Conservation (phyloP, 1,139 yeast species). For the Taiozyma sp. region DNA sequence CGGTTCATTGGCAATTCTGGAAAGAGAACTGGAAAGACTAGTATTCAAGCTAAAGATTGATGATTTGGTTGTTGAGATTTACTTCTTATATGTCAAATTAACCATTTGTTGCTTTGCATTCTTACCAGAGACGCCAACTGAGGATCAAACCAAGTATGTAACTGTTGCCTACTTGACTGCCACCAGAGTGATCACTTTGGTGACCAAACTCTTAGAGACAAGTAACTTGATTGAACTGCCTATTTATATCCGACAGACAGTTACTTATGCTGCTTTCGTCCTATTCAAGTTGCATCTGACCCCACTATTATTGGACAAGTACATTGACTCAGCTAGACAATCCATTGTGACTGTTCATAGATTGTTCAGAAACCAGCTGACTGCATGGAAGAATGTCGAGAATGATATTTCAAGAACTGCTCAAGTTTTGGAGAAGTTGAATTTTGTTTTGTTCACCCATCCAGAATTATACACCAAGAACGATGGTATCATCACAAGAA, state of each 20-base stretch:
- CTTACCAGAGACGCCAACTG: conserved; percentile 84
- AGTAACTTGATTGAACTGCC: conserved; percentile 79
- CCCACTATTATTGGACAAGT: conserved; percentile 67
- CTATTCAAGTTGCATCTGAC: conserved; percentile 80
- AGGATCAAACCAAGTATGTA: conserved; percentile 81
- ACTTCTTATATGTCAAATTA: conserved; percentile 69
- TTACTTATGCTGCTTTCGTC: conserved; percentile 73
- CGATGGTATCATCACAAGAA: conserved; percentile 73
- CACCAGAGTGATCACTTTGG: conserved; percentile 73
- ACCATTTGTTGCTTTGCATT: conserved; percentile 89
- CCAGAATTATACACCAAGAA: conserved; percentile 72
- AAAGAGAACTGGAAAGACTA: conserved; percentile 70
- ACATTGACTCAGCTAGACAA: conserved; percentile 85
- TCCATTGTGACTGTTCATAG: conserved; percentile 91
- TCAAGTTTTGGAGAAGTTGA: conserved; percentile 83
- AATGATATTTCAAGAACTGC: conserved; percentile 92
- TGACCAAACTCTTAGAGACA: conserved; percentile 63
- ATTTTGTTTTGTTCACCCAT: conserved; percentile 79
- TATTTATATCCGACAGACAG: conserved; percentile 79
- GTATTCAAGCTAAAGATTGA: conserved; percentile 57
- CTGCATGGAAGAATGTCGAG: conserved; percentile 84
- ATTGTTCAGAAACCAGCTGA: conserved; percentile 75
- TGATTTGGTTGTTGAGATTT: conserved; percentile 71
- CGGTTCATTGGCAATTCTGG: conserved; percentile 68
- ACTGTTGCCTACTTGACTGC: conserved; percentile 78